Percentiles rank a stretch among this genome's conserved stretches.
phyloP scores from a whole-genome alignment of 1,284 basidiomycete species.

The Ceratobasidium sp. region DNA sequence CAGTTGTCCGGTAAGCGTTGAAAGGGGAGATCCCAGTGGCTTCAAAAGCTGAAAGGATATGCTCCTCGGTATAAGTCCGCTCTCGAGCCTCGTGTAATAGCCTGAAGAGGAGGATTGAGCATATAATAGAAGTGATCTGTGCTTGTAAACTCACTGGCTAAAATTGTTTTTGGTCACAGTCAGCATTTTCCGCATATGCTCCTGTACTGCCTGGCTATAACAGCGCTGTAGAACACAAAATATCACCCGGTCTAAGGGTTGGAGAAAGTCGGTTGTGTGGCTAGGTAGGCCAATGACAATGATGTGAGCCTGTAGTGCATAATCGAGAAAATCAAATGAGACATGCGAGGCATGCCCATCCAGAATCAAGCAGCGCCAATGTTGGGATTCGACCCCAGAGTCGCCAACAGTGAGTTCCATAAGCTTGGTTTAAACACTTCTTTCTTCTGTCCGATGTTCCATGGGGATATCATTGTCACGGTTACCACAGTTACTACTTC shows the following conservation, averaged over 20 bases:
- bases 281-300: slow-evolving; percentile 56
- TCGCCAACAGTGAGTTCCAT: too few species aligned
- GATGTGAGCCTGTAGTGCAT: slow-evolving; percentile 52
- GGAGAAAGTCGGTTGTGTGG: slow-evolving; percentile 58
- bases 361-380: slow-evolving; percentile 21
- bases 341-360: slow-evolving; percentile 42
- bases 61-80: slow-evolving; percentile 50
- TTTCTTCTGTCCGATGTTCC: background rate
- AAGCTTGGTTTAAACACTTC: too few species aligned
- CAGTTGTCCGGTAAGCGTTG: slow-evolving; percentile 44
- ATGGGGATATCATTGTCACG: too few species aligned
- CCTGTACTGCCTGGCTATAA: slow-evolving; percentile 10
- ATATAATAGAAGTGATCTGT: background rate
- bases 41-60: slow-evolving; percentile 51
- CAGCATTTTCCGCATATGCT: background rate
- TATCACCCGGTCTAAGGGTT: slow-evolving; percentile 58
- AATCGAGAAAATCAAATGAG: slow-evolving; percentile 27
- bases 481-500: too few species aligned
- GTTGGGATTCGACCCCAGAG: background rate
- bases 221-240: slow-evolving; percentile 53
- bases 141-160: slow-evolving; percentile 18
- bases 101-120: slow-evolving; percentile 41
- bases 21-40: slow-evolving; percentile 53
- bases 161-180: slow-evolving; percentile 49
- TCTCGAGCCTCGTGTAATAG: slow-evolving; percentile 52